Percentiles rank a stretch among this genome's conserved stretches.
phyloP scores from a whole-genome alignment of 805 yeast genomes.

The Myxozyma kluyveri region DNA sequence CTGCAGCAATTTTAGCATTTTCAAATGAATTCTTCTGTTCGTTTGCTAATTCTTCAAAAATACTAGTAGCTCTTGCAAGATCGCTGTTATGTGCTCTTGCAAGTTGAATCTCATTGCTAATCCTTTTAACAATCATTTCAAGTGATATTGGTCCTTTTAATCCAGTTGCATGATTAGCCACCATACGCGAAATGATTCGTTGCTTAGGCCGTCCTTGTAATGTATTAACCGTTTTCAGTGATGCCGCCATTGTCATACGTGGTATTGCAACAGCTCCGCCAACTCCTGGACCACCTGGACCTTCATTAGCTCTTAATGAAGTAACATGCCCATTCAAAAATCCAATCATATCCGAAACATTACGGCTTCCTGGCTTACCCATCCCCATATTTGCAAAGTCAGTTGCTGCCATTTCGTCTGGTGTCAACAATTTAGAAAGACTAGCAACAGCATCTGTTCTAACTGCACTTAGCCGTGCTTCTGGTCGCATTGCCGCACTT shows the following conservation, averaged over 20 bases:
- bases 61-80: conserved; percentile 19
- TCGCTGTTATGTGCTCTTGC: conserved; percentile 21
- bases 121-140: conserved; percentile 24
- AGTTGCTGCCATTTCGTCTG: not conserved
- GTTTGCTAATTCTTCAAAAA: conserved; percentile 19
- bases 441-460: not conserved
- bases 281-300: not conserved
- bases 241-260: conserved; percentile 6
- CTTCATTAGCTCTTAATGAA: not conserved
- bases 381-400: not conserved
- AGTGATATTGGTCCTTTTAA: conserved; percentile 27
- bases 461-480: not conserved
- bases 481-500: not conserved
- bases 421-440: not conserved
- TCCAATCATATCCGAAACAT: not conserved
- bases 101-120: conserved; percentile 20
- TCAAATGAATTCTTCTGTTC: conserved; percentile 6
- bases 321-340: not conserved
- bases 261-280: not conserved
- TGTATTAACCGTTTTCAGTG: conserved; percentile 8
- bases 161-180: conserved; percentile 4
- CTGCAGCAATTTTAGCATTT: conserved; percentile 1
- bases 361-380: too few relatives aligned
- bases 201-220: conserved; percentile 15
- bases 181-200: conserved; percentile 26